phyloP scores from a whole-genome alignment of 2,329 filamentous ascomycete genomes.

The Pyrenochaeta sp. region DNA sequence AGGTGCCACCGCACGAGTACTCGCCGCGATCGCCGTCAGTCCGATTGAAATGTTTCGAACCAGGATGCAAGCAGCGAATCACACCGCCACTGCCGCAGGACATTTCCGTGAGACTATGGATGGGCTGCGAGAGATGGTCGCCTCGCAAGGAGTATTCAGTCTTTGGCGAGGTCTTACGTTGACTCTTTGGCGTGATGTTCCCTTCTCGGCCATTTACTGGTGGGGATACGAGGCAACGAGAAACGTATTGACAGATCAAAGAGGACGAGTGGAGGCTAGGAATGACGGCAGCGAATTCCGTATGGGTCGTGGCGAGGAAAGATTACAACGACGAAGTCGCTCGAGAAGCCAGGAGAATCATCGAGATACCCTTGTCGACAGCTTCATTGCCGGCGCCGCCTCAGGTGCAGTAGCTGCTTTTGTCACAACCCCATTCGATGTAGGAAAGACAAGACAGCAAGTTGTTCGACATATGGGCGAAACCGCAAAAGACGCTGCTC shows the following conservation, averaged over 20 bases:
- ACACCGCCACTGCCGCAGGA: constrained; percentile 57
- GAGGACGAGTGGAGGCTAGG: constrained; percentile 58
- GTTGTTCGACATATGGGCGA: constrained; percentile 69
- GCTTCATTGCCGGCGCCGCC: constrained; percentile 82
- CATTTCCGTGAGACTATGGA: constrained; percentile 82
- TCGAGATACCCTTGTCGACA: constrained; percentile 81
- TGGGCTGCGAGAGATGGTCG: constrained; percentile 81
- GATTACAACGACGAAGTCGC: constrained; percentile 46
- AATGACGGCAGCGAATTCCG: constrained; percentile 41
- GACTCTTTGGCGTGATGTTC: constrained; percentile 95
- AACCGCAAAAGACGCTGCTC: constrained; percentile 49
- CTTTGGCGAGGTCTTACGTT: constrained; percentile 90
- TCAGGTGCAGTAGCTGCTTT: constrained; percentile 88
- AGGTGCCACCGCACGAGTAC: constrained; percentile 76
- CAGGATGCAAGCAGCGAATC: constrained; percentile 79
- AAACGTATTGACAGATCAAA: constrained; percentile 71
- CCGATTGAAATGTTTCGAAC: constrained; percentile 96
- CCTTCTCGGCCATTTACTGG: constrained; percentile 98
- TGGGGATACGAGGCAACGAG: constrained; percentile 93
- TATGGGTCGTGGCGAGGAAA: constrained; percentile 41
- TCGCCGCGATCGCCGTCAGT: constrained; percentile 83
- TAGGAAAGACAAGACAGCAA: constrained; percentile 95
- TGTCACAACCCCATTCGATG: constrained; percentile 93
- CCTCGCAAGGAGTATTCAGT: constrained; percentile 75
- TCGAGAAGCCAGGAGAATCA: constrained; percentile 74